Conservation (phyloP, 805 yeast species). For the Cyberlindnera nakhonratchasimensis region DNA sequence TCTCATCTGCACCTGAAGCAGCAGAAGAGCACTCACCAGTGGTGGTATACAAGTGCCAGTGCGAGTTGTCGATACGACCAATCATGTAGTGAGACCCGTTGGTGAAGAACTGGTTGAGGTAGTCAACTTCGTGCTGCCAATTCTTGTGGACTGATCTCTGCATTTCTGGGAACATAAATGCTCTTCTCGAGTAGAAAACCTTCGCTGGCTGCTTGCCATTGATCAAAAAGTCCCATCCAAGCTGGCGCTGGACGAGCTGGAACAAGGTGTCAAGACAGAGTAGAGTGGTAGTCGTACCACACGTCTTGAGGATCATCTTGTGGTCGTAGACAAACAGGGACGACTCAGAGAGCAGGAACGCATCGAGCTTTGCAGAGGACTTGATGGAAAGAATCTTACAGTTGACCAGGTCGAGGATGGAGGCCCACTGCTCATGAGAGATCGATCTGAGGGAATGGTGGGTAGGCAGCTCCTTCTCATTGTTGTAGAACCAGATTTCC, state of each 20-base stretch:
- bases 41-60: constrained; percentile 85
- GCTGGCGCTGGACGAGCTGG: constrained; percentile 41
- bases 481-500: constrained; percentile 81
- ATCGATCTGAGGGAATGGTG: constrained; percentile 58
- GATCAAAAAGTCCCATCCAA: constrained; percentile 39
- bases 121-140: constrained; percentile 79
- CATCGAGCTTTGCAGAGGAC: constrained; percentile 63
- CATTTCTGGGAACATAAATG: constrained; percentile 87
- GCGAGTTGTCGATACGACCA: constrained; percentile 77
- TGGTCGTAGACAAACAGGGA: constrained; percentile 87
- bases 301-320: constrained; percentile 83
- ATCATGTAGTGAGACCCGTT: constrained; percentile 68
- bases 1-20: constrained; percentile 47
- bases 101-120: constrained; percentile 62
- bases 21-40: constrained; percentile 10
- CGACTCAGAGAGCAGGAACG: constrained; percentile 84
- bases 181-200: constrained; percentile 85
- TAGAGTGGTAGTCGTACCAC: constrained; percentile 93
- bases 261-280: constrained; percentile 68
- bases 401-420: constrained; percentile 72
- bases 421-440: constrained; percentile 64
- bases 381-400: constrained; percentile 86
- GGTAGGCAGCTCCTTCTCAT: constrained; percentile 34
- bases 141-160: constrained; percentile 78
- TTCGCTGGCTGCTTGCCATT: constrained; percentile 44